These are phyloP conservation scores for Phyllachora maydis DNA, from an alignment of 2,329 filamentous ascomycete genomes.

Conservation along the genomic window DNA sequence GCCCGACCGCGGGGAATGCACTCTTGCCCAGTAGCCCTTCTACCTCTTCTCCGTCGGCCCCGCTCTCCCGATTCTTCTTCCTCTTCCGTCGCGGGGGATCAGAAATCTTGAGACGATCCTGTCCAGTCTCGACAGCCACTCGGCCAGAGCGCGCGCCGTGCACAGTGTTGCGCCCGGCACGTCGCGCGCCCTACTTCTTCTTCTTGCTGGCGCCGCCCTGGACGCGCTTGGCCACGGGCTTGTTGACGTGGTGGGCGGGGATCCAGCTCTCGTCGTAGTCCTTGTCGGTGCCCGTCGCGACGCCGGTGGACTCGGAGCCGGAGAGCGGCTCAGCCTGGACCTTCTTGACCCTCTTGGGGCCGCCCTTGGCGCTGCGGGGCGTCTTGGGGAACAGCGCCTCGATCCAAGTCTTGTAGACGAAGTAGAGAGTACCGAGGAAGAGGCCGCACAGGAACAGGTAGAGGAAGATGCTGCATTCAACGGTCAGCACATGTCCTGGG, in stretches of 20 bases:
- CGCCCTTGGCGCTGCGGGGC: slow-evolving; percentile 39
- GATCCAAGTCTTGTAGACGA: slow-evolving; percentile 97
- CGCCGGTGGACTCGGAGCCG: slow-evolving; percentile 49
- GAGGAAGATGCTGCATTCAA: slow-evolving; percentile 73
- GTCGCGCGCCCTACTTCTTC: too few relatives aligned
- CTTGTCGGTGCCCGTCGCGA: slow-evolving; percentile 46
- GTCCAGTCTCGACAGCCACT: too few relatives aligned
- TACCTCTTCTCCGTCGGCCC: too few relatives aligned
- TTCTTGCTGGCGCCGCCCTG: slow-evolving; percentile 32
- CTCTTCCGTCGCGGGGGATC: too few relatives aligned
- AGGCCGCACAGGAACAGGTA: slow-evolving; percentile 72
- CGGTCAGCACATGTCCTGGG: slow-evolving; percentile 12
- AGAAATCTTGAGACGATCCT: too few relatives aligned
- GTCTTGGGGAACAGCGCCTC: slow-evolving; percentile 87
- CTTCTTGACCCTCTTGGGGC: slow-evolving; percentile 49
- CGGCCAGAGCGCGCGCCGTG: too few relatives aligned
- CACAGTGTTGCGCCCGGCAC: too few relatives aligned
- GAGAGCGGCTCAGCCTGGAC: slow-evolving; percentile 37
- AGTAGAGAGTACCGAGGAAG: slow-evolving; percentile 71
- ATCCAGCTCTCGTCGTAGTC: slow-evolving; percentile 89
- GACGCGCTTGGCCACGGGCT: slow-evolving; percentile 50
- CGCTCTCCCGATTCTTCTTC: too few relatives aligned
- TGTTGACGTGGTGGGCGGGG: slow-evolving; percentile 71
- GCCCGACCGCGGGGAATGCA: too few relatives aligned
- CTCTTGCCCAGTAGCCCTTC: too few relatives aligned